Evolutionary conservation across 805 yeast species (phyloP).

Genomic region (Metschnikowia cubensis): DNA sequence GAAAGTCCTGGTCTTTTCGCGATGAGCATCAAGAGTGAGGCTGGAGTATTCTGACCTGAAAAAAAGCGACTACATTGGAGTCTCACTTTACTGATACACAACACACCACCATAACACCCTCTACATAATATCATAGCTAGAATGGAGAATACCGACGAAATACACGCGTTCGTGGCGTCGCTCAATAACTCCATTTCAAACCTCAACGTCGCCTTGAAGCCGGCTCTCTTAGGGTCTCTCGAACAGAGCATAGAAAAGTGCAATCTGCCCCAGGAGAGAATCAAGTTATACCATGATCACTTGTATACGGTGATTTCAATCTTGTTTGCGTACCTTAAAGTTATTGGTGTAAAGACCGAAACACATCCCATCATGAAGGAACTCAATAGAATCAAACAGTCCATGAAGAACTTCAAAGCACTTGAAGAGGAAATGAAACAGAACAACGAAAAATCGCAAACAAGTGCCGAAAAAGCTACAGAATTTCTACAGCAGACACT

Average conservation of each 20-base stretch:
- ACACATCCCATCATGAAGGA: conserved; percentile 65
- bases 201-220: conserved; percentile 32
- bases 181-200: conserved; percentile 35
- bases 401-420: conserved; percentile 55
- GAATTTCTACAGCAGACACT: conserved; percentile 45
- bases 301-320: conserved; percentile 55
- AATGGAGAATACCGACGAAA: conserved; percentile 47
- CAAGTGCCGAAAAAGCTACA: conserved; percentile 36
- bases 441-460: conserved; percentile 19
- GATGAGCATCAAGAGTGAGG: conserved; percentile 14
- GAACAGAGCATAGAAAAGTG: conserved; percentile 32
- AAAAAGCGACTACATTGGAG: background rate
- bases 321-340: conserved; percentile 55
- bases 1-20: conserved; percentile 10
- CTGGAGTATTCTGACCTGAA: background rate
- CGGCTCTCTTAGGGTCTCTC: conserved; percentile 36
- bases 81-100: background rate
- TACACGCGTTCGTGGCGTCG: conserved; percentile 36
- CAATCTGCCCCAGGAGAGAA: conserved; percentile 21
- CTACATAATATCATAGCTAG: background rate
- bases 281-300: conserved; percentile 33
- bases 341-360: conserved; percentile 53
- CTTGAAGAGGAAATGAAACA: conserved; percentile 23
- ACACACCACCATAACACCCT: background rate
- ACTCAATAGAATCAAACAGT: conserved; percentile 60